Base-by-base conservation (phyloP, 2,329 filamentous ascomycete species). In the Atkinsonella hypoxylon region DNA sequence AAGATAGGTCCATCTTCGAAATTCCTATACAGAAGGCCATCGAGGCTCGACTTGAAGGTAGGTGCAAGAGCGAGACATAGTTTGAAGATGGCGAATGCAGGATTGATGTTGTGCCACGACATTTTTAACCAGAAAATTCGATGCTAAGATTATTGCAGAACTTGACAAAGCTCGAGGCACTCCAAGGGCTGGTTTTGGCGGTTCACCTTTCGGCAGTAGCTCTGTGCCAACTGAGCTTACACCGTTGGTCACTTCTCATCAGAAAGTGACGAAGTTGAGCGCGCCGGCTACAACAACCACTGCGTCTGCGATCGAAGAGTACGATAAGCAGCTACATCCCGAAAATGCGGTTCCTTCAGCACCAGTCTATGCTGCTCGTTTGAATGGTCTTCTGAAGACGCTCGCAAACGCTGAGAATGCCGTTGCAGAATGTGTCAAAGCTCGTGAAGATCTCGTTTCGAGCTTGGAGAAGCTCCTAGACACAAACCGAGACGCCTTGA, bases 331-430 rank as follows among this genome's bases (percentile, higher is more conserved):
- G 62, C 86, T 83, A 50, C 86, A 89, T 58, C 79, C 89, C 0
- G 73, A 75, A 30, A 78, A 77, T 0, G 73, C 79, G 1, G 72
- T 84, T 1, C 89, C 91, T 0, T 85, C 89, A 0, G 84, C 90
- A 0, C 90, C 93, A 1, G 90, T 98, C 18, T 88, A 95, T 62
- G 93, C 93, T 2, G 91, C 91, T 13, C 85, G 89, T 30, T 78
- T 98, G 9, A 90, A 87, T 56, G 86, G 88, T 2, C 75, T 98
- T n/a, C 77, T 97, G 49, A 96, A 93, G 71, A 86, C 83, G 7
- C 77, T 98, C 17, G 88, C 89, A 18, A 87, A 81, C 56, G 93
- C 93, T 3, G 90, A 98, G 67, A 87, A 82, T 50, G 89, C 91
- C 0, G 86, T 97, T 1, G 83, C 87, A 2, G 89, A 95, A 60